phyloP scores from a whole-genome alignment of 2,329 filamentous ascomycete species.

The Dendrostoma leiphaemia region DNA sequence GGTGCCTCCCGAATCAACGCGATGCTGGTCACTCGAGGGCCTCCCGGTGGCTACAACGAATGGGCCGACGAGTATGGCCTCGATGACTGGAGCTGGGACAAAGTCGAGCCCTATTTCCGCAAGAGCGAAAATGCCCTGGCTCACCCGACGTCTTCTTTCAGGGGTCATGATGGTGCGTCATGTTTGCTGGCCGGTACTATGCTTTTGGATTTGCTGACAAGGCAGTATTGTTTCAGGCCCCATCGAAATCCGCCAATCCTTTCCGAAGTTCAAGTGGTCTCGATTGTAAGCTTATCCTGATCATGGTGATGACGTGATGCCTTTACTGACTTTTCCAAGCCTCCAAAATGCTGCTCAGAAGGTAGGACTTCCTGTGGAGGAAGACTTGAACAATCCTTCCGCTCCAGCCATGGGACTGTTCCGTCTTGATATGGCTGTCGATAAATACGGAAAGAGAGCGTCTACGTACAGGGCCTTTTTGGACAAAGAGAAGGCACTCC shows the following conservation, averaged over 20 bases:
- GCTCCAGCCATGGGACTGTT: conserved; percentile 28
- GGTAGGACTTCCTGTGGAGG: conserved; percentile 25
- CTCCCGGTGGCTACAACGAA: conserved; percentile 27
- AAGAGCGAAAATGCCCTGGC: conserved; percentile 26
- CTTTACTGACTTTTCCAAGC: no score
- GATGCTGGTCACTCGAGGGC: conserved; percentile 30
- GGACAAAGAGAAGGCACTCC: conserved; percentile 19
- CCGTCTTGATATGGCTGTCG: conserved; percentile 27
- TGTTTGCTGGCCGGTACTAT: background rate
- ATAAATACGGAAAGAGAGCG: conserved; percentile 22
- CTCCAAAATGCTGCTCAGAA: conserved; percentile 24
- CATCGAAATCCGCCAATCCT: no score
- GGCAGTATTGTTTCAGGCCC: no score
- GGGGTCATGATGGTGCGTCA: conserved; percentile 27
- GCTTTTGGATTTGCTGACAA: background rate
- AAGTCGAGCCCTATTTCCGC: conserved; percentile 32
- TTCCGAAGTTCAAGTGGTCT: no score
- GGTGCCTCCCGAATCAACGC: conserved; percentile 32
- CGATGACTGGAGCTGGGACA: conserved; percentile 31
- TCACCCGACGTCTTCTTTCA: conserved; percentile 17
- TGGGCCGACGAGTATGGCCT: conserved; percentile 31
- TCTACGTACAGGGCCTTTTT: conserved; percentile 29
- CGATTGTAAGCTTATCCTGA: background rate
- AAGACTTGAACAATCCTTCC: conserved; percentile 27
- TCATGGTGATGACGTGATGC: no score